Evolutionary conservation across 2,329 filamentous ascomycete species (phyloP), one percentile per base, ranked within the genome.

Genomic region (Sordariomycetes sp.): DNA sequence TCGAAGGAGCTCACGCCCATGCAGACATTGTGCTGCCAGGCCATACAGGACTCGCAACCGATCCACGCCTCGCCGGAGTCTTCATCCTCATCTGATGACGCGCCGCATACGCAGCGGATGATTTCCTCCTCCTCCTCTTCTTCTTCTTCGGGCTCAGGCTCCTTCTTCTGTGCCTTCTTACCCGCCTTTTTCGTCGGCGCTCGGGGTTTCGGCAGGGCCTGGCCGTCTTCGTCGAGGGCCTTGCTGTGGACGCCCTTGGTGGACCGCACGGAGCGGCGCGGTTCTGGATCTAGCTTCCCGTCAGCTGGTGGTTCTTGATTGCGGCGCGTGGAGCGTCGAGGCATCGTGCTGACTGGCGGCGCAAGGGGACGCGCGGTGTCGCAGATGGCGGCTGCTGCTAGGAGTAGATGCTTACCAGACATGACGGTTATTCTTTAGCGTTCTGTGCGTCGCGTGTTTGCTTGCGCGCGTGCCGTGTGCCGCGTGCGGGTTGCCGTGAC

Each of bases 11-110:
- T 78, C 53, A 95, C 75, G 34, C 86, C 86, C 68, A 98, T 86
- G 55, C 92, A 98, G 42, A 93, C 81, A 51, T 95, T 95, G 60
- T 98, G 92, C 60, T 98, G 92, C 92, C 92, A 98, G 27, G 82
- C 90, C 32, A 77, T 78, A 59, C 92, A 98, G 30, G 75, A 76
- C 58, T 98, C 92, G 64, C 92, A 98, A 40, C 84, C 86, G 49
- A 98, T 94, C 87, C 94, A 96, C 34, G 87, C 80, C 47, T 92
- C 82, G 44, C 83, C 85, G 11, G 85, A 80, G 46, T 93, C 85
- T 46, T 90, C 85, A 39, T 88, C 83, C 45, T 87, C 82, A 46
- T 85, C 82, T n/a, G n/a, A n/a, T 29, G 84, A 84, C 39, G 86
- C 82, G 45, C 92, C 90, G 53, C 90, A 98, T 32, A 95, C 83